Conservation (phyloP, 202 grass and related monocot genomes). For the Brachypodium distachyon region DNA sequence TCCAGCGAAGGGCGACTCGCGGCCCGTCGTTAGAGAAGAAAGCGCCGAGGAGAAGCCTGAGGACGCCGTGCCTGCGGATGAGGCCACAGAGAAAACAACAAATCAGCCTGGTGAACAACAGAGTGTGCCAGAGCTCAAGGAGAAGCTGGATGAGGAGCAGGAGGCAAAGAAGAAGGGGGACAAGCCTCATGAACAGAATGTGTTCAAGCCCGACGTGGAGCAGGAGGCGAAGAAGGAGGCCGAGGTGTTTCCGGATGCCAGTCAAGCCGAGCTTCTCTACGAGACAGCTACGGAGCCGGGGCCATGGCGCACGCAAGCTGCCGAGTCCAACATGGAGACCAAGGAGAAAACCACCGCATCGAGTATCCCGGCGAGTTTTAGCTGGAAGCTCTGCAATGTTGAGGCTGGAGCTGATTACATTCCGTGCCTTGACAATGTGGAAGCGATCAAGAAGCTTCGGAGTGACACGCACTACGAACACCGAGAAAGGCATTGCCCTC, state of each 20-base stretch:
- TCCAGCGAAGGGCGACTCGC: neutral
- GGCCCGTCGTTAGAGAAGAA: neutral
- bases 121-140: neutral
- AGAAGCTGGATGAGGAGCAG: neutral
- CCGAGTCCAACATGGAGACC: slow-evolving; percentile 41
- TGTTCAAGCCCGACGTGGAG: slow-evolving; percentile 1
- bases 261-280: slow-evolving; percentile 41
- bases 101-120: neutral
- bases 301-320: slow-evolving; percentile 46
- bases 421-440: slow-evolving; percentile 73
- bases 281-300: slow-evolving; percentile 27
- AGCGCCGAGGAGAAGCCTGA: neutral
- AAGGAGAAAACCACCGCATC: slow-evolving; percentile 1
- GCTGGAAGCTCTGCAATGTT: slow-evolving; percentile 63
- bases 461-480: slow-evolving; percentile 81
- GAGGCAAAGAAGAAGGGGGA: neutral
- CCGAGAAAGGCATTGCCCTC: slow-evolving; percentile 71
- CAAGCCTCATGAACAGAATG: neutral
- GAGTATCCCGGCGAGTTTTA: neutral
- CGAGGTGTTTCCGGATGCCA: slow-evolving; percentile 20
- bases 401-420: slow-evolving; percentile 60
- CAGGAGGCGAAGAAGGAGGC: neutral
- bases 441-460: slow-evolving; percentile 58
- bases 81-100: neutral
- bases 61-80: neutral